Percentiles rank a stretch among this genome's conserved stretches.
Evolutionary conservation across 2,329 filamentous ascomycete genomes (phyloP).

Genomic region (Pseudogymnoascus sp.): DNA sequence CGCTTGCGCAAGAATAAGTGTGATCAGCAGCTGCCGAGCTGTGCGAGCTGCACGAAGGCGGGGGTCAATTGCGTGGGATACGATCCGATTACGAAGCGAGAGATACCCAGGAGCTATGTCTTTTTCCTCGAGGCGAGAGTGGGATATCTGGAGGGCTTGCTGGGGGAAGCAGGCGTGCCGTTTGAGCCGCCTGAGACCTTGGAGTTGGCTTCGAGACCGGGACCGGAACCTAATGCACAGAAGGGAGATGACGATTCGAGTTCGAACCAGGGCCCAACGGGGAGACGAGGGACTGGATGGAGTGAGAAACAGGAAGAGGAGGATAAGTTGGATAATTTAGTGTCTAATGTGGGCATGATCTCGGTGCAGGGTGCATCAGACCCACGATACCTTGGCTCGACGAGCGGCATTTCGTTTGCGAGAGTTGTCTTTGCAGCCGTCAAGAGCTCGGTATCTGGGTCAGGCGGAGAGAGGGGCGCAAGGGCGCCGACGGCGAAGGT

Average conservation of each 20-base stretch:
- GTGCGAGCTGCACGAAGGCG: conserved; percentile 89
- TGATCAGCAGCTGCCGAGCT: conserved; percentile 86
- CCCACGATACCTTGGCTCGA: conserved; percentile 72
- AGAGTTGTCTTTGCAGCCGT: conserved; percentile 90
- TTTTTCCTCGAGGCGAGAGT: conserved; percentile 88
- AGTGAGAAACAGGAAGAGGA: conserved; percentile 46
- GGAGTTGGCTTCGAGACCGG: conserved; percentile 46
- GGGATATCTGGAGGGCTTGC: conserved; percentile 69
- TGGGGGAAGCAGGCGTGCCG: conserved; percentile 60
- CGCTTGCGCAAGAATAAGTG: conserved; percentile 88
- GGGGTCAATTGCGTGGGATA: conserved; percentile 87
- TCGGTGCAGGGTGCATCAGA: conserved; percentile 73
- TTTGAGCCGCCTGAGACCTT: conserved; percentile 67
- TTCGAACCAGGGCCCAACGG: conserved; percentile 11
- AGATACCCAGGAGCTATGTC: conserved; percentile 86
- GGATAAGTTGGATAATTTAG: conserved; percentile 56
- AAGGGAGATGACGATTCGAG: not conserved
- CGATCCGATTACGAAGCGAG: conserved; percentile 91
- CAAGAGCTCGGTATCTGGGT: conserved; percentile 61
- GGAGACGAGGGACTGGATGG: conserved; percentile 22
- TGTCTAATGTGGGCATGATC: conserved; percentile 65
- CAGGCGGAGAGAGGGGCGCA: conserved; percentile 54
- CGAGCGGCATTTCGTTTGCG: conserved; percentile 88
- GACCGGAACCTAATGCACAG: conserved; percentile 23
- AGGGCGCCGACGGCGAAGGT: conserved; percentile 32